Conservation (phyloP, 2,329 filamentous ascomycete genomes). For the Xylaria sp. region DNA sequence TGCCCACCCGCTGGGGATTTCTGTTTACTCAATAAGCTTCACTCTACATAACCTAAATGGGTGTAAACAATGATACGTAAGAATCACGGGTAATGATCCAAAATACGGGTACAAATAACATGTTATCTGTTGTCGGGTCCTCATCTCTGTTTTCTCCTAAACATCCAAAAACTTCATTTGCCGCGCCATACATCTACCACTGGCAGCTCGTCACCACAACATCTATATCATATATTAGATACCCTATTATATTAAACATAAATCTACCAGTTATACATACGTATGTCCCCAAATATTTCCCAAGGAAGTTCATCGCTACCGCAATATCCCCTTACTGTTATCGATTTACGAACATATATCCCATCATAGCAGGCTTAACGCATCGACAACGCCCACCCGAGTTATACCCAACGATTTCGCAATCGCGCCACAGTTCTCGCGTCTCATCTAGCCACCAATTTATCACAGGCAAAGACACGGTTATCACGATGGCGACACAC, state of each 20-base stretch:
- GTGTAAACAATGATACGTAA: background rate
- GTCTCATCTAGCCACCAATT: background rate
- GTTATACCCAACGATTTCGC: background rate
- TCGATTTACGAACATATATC: background rate
- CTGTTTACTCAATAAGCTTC: background rate
- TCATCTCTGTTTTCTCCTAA: background rate
- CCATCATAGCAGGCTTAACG: background rate
- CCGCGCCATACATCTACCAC: background rate
- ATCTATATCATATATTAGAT: background rate
- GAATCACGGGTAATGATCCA: too few species aligned
- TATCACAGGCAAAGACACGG: background rate
- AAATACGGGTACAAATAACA: too few species aligned
- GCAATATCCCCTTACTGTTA: background rate
- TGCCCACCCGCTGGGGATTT: too few species aligned
- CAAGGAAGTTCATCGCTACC: background rate
- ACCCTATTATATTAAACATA: background rate
- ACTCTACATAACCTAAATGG: background rate
- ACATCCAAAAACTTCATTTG: background rate
- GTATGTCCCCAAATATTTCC: background rate
- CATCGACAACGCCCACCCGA: background rate
- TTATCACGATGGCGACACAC: slow-evolving; percentile 15
- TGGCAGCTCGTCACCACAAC: too few species aligned
- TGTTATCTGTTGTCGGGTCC: too few species aligned
- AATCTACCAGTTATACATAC: background rate
- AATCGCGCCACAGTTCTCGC: background rate